Evolutionary conservation across 2,329 filamentous ascomycete genomes (phyloP).

Genomic region (Venturiaceae sp.): DNA sequence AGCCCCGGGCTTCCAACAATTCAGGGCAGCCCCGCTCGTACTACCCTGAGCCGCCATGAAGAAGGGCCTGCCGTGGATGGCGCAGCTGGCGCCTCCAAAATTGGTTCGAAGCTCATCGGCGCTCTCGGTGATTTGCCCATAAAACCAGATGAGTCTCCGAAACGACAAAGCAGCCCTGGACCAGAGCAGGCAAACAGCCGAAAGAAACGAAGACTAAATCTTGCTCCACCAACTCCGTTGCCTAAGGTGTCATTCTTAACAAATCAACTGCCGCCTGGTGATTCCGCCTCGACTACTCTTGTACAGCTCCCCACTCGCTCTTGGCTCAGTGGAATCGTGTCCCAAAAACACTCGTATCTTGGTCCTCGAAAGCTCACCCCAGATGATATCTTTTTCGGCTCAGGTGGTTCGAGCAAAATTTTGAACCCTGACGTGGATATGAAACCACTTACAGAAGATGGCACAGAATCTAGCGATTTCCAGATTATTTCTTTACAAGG

Average conservation of each 20-base stretch:
- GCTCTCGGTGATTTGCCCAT: not conserved
- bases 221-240: not conserved
- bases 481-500: not conserved
- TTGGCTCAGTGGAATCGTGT: not conserved
- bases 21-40: not conserved
- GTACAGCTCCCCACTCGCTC: not conserved
- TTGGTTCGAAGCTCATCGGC: not conserved
- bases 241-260: not conserved
- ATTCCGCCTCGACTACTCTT: not conserved
- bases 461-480: slow-evolving; percentile 12
- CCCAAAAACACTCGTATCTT: slow-evolving; percentile 8
- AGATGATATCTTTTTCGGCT: slow-evolving; percentile 24
- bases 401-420: slow-evolving; percentile 15
- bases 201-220: not conserved
- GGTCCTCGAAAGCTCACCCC: slow-evolving; percentile 14
- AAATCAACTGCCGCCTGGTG: not conserved
- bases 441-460: not conserved
- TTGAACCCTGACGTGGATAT: slow-evolving; percentile 1
- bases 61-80: not conserved
- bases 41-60: not conserved
- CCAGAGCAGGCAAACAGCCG: not conserved
- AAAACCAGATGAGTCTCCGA: not conserved
- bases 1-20: not conserved
- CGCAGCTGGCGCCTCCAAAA: not conserved
- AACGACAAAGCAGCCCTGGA: not conserved